Conservation (phyloP, 2,329 filamentous ascomycete species). For the Fusarium mundagurra region DNA sequence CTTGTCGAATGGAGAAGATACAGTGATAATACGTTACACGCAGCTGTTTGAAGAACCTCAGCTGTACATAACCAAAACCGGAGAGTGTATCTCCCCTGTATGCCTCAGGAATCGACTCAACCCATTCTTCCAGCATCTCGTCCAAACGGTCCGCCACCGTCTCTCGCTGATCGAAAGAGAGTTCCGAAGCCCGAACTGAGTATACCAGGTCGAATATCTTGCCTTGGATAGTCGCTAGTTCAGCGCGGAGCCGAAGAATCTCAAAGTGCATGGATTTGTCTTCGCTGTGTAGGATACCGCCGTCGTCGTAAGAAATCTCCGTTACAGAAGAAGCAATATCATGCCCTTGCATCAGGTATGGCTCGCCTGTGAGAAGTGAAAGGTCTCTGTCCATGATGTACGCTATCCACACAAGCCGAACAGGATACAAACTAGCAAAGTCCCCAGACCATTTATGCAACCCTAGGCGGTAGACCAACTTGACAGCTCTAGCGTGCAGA, state of each 20-base stretch:
- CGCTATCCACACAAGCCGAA: slow-evolving; percentile 10
- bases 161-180: background rate
- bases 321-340: slow-evolving; percentile 4
- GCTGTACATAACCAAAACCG: fast-evolving
- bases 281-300: background rate
- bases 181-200: background rate
- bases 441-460: background rate
- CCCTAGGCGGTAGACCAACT: background rate
- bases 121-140: background rate
- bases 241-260: background rate
- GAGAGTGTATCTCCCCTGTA: background rate
- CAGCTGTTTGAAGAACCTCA: background rate
- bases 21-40: background rate
- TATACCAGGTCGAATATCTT: slow-evolving; percentile 17
- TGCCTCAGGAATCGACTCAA: background rate
- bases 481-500: slow-evolving; percentile 12
- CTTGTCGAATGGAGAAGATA: background rate
- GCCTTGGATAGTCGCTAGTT: slow-evolving; percentile 8
- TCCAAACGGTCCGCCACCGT: background rate
- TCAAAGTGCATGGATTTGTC: fast-evolving
- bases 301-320: fast-evolving
- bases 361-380: background rate
- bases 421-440: no score
- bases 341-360: slow-evolving; percentile 13
- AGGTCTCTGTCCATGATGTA: slow-evolving; percentile 18